Percentiles rank a stretch among this genome's conserved stretches.
phyloP scores from a whole-genome alignment of 2,329 filamentous ascomycete species.

The Neurospora sp. region DNA sequence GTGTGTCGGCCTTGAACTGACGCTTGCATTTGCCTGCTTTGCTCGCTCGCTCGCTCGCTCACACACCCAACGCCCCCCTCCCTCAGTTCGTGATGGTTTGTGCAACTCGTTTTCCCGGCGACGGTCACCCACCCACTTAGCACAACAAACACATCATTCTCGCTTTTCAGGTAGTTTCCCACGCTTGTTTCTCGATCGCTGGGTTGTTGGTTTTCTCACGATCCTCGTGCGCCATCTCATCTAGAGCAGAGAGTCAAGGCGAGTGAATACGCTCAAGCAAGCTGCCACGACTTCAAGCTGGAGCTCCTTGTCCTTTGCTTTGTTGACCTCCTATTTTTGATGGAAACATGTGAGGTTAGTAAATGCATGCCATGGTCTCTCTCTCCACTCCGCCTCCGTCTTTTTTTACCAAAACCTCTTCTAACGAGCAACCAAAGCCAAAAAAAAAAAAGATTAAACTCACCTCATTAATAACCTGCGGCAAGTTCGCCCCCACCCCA shows the following conservation, averaged over 20 bases:
- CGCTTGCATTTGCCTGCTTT: neutral
- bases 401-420: neutral
- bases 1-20: neutral
- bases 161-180: neutral
- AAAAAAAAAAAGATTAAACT: constrained; percentile 11
- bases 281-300: constrained; percentile 96
- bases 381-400: neutral
- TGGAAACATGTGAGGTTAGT: neutral
- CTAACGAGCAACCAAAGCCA: constrained; percentile 11
- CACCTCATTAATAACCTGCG: constrained; percentile 72
- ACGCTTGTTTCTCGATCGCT: neutral
- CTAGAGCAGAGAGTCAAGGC: constrained; percentile 89
- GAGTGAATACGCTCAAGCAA: constrained; percentile 93
- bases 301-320: constrained; percentile 83
- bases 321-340: constrained; percentile 59
- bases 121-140: neutral
- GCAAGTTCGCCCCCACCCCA: constrained; percentile 86
- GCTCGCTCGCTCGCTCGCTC: neutral
- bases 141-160: neutral
- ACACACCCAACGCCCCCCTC: neutral
- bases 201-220: neutral
- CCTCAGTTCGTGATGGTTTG: neutral
- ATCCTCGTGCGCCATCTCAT: neutral
- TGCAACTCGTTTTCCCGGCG: neutral
- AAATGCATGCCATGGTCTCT: neutral